These are phyloP conservation scores for Polygonum aviculare DNA, from an alignment of 148 eudicot species.

Conservation along the genomic window DNA sequence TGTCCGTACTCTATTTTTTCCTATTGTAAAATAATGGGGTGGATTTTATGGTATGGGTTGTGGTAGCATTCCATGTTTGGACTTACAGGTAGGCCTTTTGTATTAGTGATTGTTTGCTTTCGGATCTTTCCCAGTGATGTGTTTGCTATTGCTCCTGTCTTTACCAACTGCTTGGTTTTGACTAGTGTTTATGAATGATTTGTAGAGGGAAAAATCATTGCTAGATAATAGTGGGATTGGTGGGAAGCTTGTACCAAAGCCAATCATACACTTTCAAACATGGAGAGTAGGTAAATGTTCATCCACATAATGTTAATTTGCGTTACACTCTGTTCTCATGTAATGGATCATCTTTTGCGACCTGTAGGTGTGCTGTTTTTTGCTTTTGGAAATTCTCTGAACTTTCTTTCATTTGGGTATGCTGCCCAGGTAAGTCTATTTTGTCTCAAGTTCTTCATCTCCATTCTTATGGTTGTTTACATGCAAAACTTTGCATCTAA, in stretches of 20 bases:
- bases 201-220: slow-evolving; percentile 69
- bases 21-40: neutral
- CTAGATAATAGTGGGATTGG: slow-evolving; percentile 44
- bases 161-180: neutral
- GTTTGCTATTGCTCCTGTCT: neutral
- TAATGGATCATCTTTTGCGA: slow-evolving; percentile 13
- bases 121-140: neutral
- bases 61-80: neutral
- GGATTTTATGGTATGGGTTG: neutral
- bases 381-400: slow-evolving; percentile 87
- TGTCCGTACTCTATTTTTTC: neutral
- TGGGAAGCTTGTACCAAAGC: slow-evolving; percentile 64
- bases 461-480: slow-evolving; percentile 1
- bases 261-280: slow-evolving; percentile 75
- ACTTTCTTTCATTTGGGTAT: slow-evolving; percentile 94
- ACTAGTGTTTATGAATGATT: slow-evolving; percentile 10
- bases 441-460: neutral
- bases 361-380: slow-evolving; percentile 76
- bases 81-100: neutral
- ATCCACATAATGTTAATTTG: slow-evolving; percentile 12
- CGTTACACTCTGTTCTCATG: slow-evolving; percentile 11
- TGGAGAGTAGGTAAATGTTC: slow-evolving; percentile 83
- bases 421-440: slow-evolving; percentile 89
- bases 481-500: neutral
- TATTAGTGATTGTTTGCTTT: neutral